Conservation (phyloP, 768 basidiomycete genomes). For the Pilatotrama ljubarskyi region DNA sequence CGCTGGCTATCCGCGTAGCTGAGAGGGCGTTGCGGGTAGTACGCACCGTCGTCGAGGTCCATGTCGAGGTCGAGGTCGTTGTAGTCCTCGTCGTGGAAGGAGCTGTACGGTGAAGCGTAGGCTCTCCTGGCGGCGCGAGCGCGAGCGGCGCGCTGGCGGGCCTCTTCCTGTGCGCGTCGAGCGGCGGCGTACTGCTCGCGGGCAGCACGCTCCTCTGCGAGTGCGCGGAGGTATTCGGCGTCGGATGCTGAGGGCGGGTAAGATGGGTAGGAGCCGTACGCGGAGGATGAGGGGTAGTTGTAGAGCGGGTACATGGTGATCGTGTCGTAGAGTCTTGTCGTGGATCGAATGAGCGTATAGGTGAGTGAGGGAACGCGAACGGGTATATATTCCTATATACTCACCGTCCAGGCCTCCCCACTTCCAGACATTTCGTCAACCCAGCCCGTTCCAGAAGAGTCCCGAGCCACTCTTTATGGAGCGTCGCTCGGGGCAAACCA, state of each 20-base stretch:
- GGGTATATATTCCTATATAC: not conserved
- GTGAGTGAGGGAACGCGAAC: not conserved
- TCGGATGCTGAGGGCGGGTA: constrained; percentile 12
- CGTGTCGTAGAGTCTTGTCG: not conserved
- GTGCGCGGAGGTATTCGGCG: constrained; percentile 28
- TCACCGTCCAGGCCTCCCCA: not conserved
- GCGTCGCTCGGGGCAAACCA: not conserved
- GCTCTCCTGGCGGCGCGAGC: constrained; percentile 28
- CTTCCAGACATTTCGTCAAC: constrained; percentile 5
- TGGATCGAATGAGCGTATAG: not conserved
- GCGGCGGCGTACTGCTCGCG: constrained; percentile 29
- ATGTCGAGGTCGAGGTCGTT: constrained; percentile 19
- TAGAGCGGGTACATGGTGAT: constrained; percentile 21
- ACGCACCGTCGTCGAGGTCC: constrained; percentile 10
- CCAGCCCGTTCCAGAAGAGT: constrained; percentile 3
- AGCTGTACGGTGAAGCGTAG: constrained; percentile 24
- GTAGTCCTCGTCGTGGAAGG: constrained; percentile 26
- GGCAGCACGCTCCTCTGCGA: constrained; percentile 33
- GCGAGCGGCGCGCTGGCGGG: constrained; percentile 31
- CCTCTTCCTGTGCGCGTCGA: constrained; percentile 30
- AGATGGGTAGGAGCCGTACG: constrained; percentile 22
- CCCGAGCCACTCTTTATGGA: not conserved
- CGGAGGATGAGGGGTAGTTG: constrained; percentile 3
- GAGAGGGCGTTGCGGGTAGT: constrained; percentile 6
- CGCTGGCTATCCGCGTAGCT: constrained; percentile 6